These are phyloP conservation scores for Talaromyces marneffei DNA, from an alignment of 2,329 filamentous ascomycete species.

Conservation along the genomic window DNA sequence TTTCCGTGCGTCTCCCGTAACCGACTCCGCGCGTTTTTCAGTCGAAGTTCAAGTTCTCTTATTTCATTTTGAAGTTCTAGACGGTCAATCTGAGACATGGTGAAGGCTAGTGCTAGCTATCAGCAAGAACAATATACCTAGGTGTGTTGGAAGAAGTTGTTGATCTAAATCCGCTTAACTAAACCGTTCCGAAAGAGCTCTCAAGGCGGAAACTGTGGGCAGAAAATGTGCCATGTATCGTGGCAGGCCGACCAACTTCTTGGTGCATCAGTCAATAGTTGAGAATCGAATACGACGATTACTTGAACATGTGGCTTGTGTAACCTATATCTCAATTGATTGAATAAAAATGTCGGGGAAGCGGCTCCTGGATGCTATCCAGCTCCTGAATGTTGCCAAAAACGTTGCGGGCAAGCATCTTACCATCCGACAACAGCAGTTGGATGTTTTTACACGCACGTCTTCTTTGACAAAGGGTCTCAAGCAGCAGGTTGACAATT, in stretches of 20 bases:
- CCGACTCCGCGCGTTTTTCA: conserved; percentile 42
- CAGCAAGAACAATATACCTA: background rate
- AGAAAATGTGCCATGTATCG: conserved; percentile 13
- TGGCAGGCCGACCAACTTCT: background rate
- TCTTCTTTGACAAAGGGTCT: conserved; percentile 60
- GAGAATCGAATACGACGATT: background rate
- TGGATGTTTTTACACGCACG: conserved; percentile 58
- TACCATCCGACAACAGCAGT: conserved; percentile 53
- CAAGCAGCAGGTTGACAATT: conserved; percentile 55
- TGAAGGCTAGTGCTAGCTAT: background rate
- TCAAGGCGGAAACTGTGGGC: conserved; percentile 8
- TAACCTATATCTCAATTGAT: background rate
- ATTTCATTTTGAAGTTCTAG: conserved; percentile 34
- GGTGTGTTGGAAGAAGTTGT: background rate
- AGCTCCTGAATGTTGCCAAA: conserved; percentile 63
- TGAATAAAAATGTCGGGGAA: conserved; percentile 47
- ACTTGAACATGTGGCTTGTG: background rate
- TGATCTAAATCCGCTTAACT: background rate
- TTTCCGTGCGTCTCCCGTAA: conserved; percentile 25
- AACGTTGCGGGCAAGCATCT: conserved; percentile 61
- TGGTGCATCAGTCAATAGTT: background rate
- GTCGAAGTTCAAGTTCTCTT: conserved; percentile 43
- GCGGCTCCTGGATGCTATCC: conserved; percentile 65
- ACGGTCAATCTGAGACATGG: conserved; percentile 4
- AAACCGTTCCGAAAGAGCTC: background rate